Evolutionary conservation across 805 yeast genomes (phyloP).

Genomic region (Saccharomycopsis selenospora): DNA sequence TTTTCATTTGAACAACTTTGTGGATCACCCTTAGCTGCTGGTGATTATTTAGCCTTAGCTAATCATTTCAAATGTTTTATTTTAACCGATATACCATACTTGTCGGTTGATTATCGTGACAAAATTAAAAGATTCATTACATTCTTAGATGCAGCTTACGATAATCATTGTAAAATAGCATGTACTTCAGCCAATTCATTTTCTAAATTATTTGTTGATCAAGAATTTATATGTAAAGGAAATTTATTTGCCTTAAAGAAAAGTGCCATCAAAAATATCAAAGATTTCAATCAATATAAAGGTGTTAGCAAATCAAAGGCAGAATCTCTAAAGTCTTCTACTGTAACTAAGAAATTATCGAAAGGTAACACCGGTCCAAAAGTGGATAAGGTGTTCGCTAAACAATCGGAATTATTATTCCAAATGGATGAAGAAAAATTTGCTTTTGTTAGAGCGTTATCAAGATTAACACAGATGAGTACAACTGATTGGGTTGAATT

Average conservation of each 20-base stretch:
- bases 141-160: slow-evolving; percentile 92
- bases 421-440: slow-evolving; percentile 91
- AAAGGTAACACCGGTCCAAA: background rate
- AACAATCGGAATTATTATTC: slow-evolving; percentile 43
- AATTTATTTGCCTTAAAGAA: slow-evolving; percentile 34
- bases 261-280: slow-evolving; percentile 29
- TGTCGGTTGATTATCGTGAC: slow-evolving; percentile 73
- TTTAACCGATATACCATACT: slow-evolving; percentile 87
- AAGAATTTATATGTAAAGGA: slow-evolving; percentile 49
- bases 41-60: slow-evolving; percentile 85
- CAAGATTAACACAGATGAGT: slow-evolving; percentile 89
- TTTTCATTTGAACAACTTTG: slow-evolving; percentile 83
- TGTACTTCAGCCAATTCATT: slow-evolving; percentile 86
- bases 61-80: slow-evolving; percentile 66
- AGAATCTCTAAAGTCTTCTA: slow-evolving; percentile 7
- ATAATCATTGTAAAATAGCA: slow-evolving; percentile 79
- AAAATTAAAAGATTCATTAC: slow-evolving; percentile 88
- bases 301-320: slow-evolving; percentile 21
- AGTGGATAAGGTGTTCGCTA: slow-evolving; percentile 11
- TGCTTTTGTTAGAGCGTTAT: slow-evolving; percentile 92
- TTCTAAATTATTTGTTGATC: slow-evolving; percentile 78
- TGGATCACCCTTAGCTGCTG: slow-evolving; percentile 84
- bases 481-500: slow-evolving; percentile 82
- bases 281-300: slow-evolving; percentile 27
- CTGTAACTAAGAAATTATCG: slow-evolving; percentile 3